phyloP scores from a whole-genome alignment of 805 yeast species.

The Spathaspora passalidarum region DNA sequence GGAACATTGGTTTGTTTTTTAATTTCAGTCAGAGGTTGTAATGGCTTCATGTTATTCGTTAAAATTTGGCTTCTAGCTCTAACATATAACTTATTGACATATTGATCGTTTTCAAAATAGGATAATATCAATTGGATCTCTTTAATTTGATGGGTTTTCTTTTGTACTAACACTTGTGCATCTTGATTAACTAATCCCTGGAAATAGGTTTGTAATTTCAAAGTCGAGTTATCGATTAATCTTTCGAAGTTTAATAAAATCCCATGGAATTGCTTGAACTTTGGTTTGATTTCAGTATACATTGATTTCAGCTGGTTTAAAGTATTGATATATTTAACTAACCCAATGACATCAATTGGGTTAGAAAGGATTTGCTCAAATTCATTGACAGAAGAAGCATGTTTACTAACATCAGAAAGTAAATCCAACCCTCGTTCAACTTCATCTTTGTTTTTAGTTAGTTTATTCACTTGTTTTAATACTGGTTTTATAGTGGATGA shows the following conservation, averaged over 20 bases:
- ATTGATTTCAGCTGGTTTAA: slow-evolving; percentile 42
- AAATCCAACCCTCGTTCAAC: slow-evolving; percentile 53
- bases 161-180: slow-evolving; percentile 19
- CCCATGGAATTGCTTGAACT: slow-evolving; percentile 59
- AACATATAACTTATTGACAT: slow-evolving; percentile 15
- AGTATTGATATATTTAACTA: slow-evolving; percentile 30
- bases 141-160: slow-evolving; percentile 25
- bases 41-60: slow-evolving; percentile 39
- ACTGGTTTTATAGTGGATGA: slow-evolving; percentile 70
- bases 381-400: slow-evolving; percentile 44
- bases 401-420: slow-evolving; percentile 49
- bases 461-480: slow-evolving; percentile 54
- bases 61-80: slow-evolving; percentile 29
- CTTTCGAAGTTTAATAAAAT: slow-evolving; percentile 58
- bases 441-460: slow-evolving; percentile 54
- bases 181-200: slow-evolving; percentile 3
- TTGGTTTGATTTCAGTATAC: slow-evolving; percentile 40
- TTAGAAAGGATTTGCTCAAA: slow-evolving; percentile 34
- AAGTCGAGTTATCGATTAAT: slow-evolving; percentile 55
- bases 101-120: slow-evolving; percentile 35
- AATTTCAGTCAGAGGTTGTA: slow-evolving; percentile 46
- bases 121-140: slow-evolving; percentile 42
- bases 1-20: slow-evolving; percentile 34
- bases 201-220: slow-evolving; percentile 44
- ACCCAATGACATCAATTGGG: slow-evolving; percentile 40